Conservation (phyloP, 768 basidiomycete genomes). For the Macrolepiota dolichaula region DNA sequence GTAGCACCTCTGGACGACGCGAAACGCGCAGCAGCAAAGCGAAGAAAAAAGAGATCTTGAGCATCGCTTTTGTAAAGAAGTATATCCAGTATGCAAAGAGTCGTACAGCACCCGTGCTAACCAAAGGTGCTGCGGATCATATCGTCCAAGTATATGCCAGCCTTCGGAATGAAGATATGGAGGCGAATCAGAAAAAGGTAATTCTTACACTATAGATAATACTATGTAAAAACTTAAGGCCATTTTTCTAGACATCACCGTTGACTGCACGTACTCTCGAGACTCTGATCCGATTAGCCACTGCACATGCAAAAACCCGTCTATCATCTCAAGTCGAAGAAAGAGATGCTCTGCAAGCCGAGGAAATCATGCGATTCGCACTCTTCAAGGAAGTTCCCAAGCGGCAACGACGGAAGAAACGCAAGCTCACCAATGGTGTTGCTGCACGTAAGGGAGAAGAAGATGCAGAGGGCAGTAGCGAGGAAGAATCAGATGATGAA, state of each 20-base stretch:
- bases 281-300: constrained; percentile 95
- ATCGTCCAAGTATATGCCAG: constrained; percentile 92
- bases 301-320: constrained; percentile 95
- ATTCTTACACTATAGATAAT: constrained; percentile 16
- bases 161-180: constrained; percentile 88
- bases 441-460: constrained; percentile 43
- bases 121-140: constrained; percentile 90
- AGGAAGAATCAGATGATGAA: constrained; percentile 48
- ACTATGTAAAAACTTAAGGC: constrained; percentile 2
- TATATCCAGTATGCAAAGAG: constrained; percentile 98
- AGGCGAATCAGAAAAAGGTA: constrained; percentile 86
- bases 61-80: constrained; percentile 94
- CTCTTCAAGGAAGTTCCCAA: constrained; percentile 96
- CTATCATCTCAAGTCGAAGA: constrained; percentile 83
- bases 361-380: constrained; percentile 94
- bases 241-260: constrained; percentile 76
- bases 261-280: constrained; percentile 98
- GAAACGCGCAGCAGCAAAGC: constrained; percentile 52
- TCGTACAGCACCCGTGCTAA: constrained; percentile 78
- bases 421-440: constrained; percentile 75
- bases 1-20: constrained; percentile 41
- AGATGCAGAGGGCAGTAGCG: constrained; percentile 46
- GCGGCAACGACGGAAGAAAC: constrained; percentile 76
- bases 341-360: constrained; percentile 84
- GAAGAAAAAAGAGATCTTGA: constrained; percentile 82